Evolutionary conservation across 208 protist species (phyloP), one percentile per base, ranked within the genome.

Genomic region (Trypanosoma melophagium): DNA sequence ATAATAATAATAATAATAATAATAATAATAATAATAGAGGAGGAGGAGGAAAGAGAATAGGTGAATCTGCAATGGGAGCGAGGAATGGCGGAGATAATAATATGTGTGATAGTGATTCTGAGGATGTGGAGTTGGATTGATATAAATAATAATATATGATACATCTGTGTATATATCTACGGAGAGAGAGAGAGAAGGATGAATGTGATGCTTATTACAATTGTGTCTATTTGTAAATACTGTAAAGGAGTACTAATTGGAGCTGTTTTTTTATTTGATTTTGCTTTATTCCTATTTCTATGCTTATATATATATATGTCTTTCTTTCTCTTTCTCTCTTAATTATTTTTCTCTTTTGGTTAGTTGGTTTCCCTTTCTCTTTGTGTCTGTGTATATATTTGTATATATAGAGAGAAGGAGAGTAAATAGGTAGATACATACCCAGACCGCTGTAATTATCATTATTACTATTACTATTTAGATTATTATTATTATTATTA

Each of bases 391-490:
- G n/a, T n/a, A n/a, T n/a, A n/a, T n/a, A n/a, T n/a, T n/a, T n/a
- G n/a, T n/a, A n/a, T n/a, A n/a, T n/a, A n/a, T n/a, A n/a, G n/a
- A n/a, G n/a, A n/a, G n/a, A n/a, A n/a, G n/a, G n/a, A n/a, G n/a
- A n/a, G n/a, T n/a, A n/a, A n/a, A n/a, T n/a, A n/a, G n/a, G n/a
- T n/a, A n/a, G n/a, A n/a, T n/a, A n/a, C n/a, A n/a, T n/a, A n/a
- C n/a, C n/a, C n/a, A n/a, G n/a, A n/a, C n/a, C n/a, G 5, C 4
- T 22, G 12, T 25, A 45, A 9, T 24, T 24, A n/a, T 21, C 17
- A 19, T 54, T 54, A 54, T 54, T 54, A 28, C 17, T 54, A 54
- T 54, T 54, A n/a, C n/a, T n/a, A n/a, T n/a, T n/a, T n/a, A n/a
- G n/a, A n/a, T n/a, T n/a, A n/a, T n/a, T n/a, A n/a, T 54, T 21